These are phyloP conservation scores for Wickerhamiella slavikovae DNA, from an alignment of 805 yeast species.

Conservation along the genomic window DNA sequence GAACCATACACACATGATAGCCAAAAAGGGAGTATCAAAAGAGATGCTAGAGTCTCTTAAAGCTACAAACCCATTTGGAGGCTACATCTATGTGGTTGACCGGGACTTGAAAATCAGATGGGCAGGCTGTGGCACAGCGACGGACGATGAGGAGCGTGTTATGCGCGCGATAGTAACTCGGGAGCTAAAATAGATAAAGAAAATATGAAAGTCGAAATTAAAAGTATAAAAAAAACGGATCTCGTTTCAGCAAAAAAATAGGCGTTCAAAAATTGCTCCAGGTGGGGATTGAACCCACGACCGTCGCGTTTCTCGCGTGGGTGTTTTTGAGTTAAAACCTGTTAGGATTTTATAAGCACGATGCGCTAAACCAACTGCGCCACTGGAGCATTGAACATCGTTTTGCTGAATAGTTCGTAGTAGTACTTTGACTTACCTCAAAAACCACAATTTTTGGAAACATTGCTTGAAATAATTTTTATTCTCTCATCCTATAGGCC, in stretches of 20 bases:
- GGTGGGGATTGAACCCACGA: constrained; percentile 8
- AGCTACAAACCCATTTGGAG: constrained; percentile 60
- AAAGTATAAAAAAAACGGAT: neutral
- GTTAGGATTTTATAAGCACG: constrained; percentile 6
- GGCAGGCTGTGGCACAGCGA: constrained; percentile 75
- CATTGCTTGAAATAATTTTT: too few species aligned
- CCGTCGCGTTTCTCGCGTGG: constrained; percentile 6
- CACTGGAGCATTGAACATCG: constrained; percentile 7
- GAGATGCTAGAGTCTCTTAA: constrained; percentile 36
- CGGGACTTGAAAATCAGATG: constrained; percentile 57
- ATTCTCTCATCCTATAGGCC: too few species aligned
- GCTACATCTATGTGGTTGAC: constrained; percentile 68
- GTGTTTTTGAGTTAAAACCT: constrained; percentile 5
- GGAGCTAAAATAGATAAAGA: constrained; percentile 6
- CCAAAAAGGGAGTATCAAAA: constrained; percentile 36
- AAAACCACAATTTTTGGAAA: too few species aligned
- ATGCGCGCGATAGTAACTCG: constrained; percentile 37
- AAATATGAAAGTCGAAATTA: neutral
- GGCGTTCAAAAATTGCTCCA: constrained; percentile 4
- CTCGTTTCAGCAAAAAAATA: too few species aligned
- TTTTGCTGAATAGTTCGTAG: too few species aligned
- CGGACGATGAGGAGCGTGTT: constrained; percentile 40
- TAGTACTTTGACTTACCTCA: too few species aligned
- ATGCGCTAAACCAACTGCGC: constrained; percentile 8
- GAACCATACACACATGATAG: constrained; percentile 39